phyloP scores from a whole-genome alignment of 805 yeast genomes.

The Yarrowia sp. region DNA sequence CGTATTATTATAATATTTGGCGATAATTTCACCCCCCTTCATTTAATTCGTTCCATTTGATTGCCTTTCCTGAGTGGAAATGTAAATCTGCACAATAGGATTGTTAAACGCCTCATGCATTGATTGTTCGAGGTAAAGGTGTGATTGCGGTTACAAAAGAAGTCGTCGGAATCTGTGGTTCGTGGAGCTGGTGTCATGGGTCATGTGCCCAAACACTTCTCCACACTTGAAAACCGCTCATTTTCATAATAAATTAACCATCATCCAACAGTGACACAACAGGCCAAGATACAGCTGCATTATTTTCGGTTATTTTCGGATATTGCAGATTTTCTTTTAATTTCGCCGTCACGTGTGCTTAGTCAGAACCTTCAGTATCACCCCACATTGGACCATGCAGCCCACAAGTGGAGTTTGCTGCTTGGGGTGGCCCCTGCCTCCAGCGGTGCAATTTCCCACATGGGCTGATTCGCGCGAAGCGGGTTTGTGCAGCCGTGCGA shows the following conservation, averaged over 20 bases:
- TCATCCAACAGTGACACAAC: slow-evolving; percentile 5
- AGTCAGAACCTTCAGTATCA: slow-evolving; percentile 31
- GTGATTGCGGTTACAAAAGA: background rate
- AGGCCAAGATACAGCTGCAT: background rate
- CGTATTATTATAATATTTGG: slow-evolving; percentile 4
- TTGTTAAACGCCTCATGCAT: slow-evolving; percentile 28
- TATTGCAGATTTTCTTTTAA: background rate
- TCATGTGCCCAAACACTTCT: too few species aligned
- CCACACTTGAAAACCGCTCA: too few species aligned
- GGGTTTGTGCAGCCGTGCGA: background rate
- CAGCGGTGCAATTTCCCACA: slow-evolving; percentile 29
- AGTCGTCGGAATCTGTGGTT: too few species aligned
- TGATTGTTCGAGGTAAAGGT: background rate
- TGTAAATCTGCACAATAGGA: slow-evolving; percentile 2
- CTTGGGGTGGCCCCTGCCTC: slow-evolving; percentile 36
- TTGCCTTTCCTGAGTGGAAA: slow-evolving; percentile 16
- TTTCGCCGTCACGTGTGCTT: slow-evolving; percentile 21
- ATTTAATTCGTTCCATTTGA: slow-evolving; percentile 14
- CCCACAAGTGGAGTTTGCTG: slow-evolving; percentile 35
- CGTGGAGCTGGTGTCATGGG: too few species aligned
- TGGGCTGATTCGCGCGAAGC: slow-evolving; percentile 9
- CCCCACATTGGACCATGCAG: slow-evolving; percentile 31
- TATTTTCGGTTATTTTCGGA: slow-evolving; percentile 12
- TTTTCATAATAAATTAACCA: too few species aligned
- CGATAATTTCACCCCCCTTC: background rate